Evolutionary conservation across 805 yeast species (phyloP).

Genomic region (Saccharomycopsis oosterbeekiorum): DNA sequence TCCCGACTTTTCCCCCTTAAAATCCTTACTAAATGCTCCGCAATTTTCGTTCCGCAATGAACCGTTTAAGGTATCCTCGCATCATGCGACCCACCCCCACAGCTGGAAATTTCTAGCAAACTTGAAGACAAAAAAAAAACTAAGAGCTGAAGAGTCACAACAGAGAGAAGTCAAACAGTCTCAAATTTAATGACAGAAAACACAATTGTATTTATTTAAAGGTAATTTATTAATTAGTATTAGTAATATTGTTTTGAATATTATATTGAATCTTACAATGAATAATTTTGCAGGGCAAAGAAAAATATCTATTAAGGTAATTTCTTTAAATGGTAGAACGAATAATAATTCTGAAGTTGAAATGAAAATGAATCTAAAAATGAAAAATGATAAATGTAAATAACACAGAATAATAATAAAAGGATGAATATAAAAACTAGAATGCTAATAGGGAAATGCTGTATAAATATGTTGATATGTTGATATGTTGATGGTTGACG

Average conservation of each 20-base stretch:
- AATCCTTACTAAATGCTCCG: too few relatives aligned
- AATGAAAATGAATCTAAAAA: not conserved
- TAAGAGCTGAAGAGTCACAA: not conserved
- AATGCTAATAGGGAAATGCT: not conserved
- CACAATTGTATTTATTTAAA: not conserved
- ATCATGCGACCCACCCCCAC: too few relatives aligned
- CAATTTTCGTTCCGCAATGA: too few relatives aligned
- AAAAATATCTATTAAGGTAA: not conserved
- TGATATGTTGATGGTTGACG: not conserved
- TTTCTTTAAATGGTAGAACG: not conserved
- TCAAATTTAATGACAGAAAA: not conserved
- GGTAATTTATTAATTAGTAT: too few relatives aligned
- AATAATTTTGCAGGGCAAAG: not conserved
- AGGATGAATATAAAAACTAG: not conserved
- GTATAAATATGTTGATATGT: not conserved
- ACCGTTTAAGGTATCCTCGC: too few relatives aligned
- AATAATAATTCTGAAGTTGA: too few relatives aligned
- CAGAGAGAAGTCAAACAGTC: not conserved
- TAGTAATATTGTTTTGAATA: too few relatives aligned
- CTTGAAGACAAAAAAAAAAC: not conserved
- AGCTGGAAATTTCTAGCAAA: too few relatives aligned
- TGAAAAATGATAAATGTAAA: not conserved
- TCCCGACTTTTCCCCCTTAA: not conserved
- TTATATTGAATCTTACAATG: not conserved
- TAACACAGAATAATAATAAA: not conserved